Evolutionary conservation across 176 grass and related monocot species (phyloP).

Genomic region (Triticum turgidum): DNA sequence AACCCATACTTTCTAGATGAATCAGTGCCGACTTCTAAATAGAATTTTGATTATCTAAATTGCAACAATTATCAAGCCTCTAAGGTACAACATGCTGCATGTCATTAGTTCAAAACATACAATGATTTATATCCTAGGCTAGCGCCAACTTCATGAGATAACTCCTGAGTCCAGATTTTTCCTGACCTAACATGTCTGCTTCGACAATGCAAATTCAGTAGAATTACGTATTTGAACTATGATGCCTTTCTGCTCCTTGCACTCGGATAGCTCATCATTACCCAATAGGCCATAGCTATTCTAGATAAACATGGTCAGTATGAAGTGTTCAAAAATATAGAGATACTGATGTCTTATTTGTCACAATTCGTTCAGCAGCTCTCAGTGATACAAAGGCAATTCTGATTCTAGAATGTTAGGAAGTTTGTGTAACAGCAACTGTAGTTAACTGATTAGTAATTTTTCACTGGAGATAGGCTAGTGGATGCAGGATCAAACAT

Average conservation of each 20-base stretch:
- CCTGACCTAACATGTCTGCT: not conserved
- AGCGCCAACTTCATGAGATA: not conserved
- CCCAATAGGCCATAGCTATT: not conserved
- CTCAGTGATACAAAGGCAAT: not conserved
- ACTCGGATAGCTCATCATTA: not conserved
- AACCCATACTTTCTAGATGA: not conserved
- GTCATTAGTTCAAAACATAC: too few relatives aligned
- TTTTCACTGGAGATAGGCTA: not conserved
- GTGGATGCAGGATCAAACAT: not conserved
- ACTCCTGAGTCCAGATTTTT: not conserved
- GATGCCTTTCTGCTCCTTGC: not conserved
- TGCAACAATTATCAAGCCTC: not conserved
- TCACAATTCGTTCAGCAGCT: not conserved
- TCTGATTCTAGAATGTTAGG: not conserved
- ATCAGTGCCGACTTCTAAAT: not conserved
- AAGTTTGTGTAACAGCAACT: not conserved
- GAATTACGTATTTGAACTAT: not conserved
- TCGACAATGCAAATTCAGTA: not conserved
- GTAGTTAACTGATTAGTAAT: not conserved
- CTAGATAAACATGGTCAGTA: not conserved
- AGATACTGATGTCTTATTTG: not conserved
- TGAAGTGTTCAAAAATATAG: not conserved
- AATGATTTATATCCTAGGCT: not conserved
- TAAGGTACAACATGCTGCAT: constrained; percentile 4
- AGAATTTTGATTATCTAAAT: not conserved